Conservation (phyloP, 768 basidiomycete species). For the Amyloporia xantha region DNA sequence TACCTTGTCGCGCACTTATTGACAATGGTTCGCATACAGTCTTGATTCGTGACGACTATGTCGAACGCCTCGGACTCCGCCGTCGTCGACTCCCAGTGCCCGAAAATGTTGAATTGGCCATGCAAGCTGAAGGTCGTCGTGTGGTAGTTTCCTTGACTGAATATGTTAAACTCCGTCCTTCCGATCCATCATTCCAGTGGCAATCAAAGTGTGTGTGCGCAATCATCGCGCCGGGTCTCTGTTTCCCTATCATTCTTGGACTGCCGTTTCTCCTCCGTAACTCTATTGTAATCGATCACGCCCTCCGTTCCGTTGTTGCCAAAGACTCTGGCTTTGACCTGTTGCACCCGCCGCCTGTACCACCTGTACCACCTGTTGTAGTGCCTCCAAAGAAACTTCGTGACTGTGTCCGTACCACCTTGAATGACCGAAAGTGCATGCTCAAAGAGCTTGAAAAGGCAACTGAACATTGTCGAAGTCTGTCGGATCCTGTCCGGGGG, state of each 20-base stretch:
- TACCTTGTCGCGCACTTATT: not conserved
- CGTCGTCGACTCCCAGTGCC: not conserved
- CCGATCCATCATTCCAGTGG: not conserved
- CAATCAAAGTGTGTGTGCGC: not conserved
- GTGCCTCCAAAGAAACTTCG: not conserved
- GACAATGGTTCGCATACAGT: constrained; percentile 8
- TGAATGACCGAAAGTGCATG: not conserved
- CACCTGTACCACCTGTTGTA: too few relatives aligned
- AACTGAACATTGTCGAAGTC: too few relatives aligned
- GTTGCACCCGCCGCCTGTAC: not conserved
- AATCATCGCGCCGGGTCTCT: constrained; percentile 4
- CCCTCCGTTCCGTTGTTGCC: not conserved
- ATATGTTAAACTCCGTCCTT: not conserved
- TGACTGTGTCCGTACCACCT: not conserved
- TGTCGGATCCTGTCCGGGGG: too few relatives aligned
- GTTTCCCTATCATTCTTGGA: constrained; percentile 5
- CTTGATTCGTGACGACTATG: constrained; percentile 1
- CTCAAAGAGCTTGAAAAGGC: not conserved
- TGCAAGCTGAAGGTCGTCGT: not conserved
- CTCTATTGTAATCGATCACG: constrained; percentile 1
- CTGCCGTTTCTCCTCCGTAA: constrained; percentile 5
- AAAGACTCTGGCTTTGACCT: constrained; percentile 3
- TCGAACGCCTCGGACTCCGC: not conserved
- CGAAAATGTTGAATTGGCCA: not conserved
- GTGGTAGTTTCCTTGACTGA: not conserved